Evolutionary conservation across 2,329 filamentous ascomycete genomes (phyloP).

Genomic region (Botrytis elliptica): DNA sequence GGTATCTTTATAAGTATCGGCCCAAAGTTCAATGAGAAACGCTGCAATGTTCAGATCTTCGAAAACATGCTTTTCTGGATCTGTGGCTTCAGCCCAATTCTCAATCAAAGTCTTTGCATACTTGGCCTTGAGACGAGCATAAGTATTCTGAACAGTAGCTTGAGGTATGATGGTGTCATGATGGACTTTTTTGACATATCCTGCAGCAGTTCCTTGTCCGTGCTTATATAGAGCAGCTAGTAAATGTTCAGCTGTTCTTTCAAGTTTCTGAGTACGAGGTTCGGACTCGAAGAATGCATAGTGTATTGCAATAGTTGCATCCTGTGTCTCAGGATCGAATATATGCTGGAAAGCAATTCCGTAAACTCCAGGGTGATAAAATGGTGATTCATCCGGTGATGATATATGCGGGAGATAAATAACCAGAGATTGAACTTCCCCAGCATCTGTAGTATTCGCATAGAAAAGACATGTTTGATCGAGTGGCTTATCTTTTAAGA

Average conservation of each 20-base stretch:
- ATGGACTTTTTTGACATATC: slow-evolving; percentile 78
- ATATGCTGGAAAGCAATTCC: slow-evolving; percentile 75
- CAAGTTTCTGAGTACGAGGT: slow-evolving; percentile 49
- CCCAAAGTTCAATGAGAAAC: slow-evolving; percentile 90
- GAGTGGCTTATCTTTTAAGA: slow-evolving; percentile 68
- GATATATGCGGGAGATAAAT: slow-evolving; percentile 75
- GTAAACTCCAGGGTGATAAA: slow-evolving; percentile 79
- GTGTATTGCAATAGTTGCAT: slow-evolving; percentile 58
- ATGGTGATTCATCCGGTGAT: slow-evolving; percentile 65
- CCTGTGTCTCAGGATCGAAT: slow-evolving; percentile 48
- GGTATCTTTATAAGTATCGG: slow-evolving; percentile 66
- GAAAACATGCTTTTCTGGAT: slow-evolving; percentile 89
- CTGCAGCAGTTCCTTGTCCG: slow-evolving; percentile 60
- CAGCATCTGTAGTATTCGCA: slow-evolving; percentile 36
- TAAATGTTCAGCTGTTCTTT: slow-evolving; percentile 67
- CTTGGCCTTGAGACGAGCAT: slow-evolving; percentile 72
- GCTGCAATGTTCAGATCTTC: slow-evolving; percentile 90
- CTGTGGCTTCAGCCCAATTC: slow-evolving; percentile 83
- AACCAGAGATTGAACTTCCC: slow-evolving; percentile 53
- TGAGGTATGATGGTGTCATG: slow-evolving; percentile 82
- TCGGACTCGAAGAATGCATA: slow-evolving; percentile 52
- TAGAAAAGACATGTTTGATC: slow-evolving; percentile 83
- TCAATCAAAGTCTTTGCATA: slow-evolving; percentile 71
- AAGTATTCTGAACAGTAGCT: slow-evolving; percentile 76
- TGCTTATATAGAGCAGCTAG: slow-evolving; percentile 71